phyloP scores from a whole-genome alignment of 768 basidiomycete genomes.

The Lyophyllum semitale region DNA sequence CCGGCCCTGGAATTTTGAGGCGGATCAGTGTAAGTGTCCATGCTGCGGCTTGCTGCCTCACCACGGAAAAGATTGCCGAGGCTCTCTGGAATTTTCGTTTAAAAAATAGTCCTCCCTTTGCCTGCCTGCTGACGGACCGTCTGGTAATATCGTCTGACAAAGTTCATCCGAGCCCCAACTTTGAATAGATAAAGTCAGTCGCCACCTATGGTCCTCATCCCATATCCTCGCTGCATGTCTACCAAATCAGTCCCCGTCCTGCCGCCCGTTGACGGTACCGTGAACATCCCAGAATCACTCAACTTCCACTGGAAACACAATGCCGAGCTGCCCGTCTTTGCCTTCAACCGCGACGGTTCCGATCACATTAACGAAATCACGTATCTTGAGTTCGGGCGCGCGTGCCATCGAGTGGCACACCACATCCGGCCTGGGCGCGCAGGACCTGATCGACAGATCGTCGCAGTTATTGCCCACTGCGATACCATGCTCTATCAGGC shows the following conservation, averaged over 20 bases:
- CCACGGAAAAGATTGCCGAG: too few relatives aligned
- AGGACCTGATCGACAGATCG: conserved; percentile 20
- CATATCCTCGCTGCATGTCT: not conserved
- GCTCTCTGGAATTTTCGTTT: too few relatives aligned
- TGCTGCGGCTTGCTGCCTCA: too few relatives aligned
- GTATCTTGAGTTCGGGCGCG: conserved; percentile 39
- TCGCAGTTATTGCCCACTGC: conserved; percentile 29
- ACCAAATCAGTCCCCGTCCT: conserved; percentile 4
- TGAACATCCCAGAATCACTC: conserved; percentile 18
- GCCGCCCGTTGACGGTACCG: conserved; percentile 15
- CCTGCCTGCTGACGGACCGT: too few relatives aligned
- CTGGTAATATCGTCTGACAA: too few relatives aligned
- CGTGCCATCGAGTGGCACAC: conserved; percentile 37
- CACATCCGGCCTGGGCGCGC: conserved; percentile 27
- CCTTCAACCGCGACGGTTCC: conserved; percentile 12
- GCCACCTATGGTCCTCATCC: not conserved
- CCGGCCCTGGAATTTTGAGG: too few relatives aligned
- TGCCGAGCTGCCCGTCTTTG: conserved; percentile 15
- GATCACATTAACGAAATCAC: conserved; percentile 24
- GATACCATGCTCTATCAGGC: conserved; percentile 35
- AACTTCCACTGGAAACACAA: conserved; percentile 24
- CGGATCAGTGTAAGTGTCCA: too few relatives aligned
- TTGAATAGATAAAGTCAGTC: too few relatives aligned
- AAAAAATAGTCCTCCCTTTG: too few relatives aligned
- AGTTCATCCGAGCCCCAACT: too few relatives aligned